Evolutionary conservation across 805 yeast species (phyloP), one percentile per base, ranked within the genome.

Genomic region (Saccharomycopsis microspora): DNA sequence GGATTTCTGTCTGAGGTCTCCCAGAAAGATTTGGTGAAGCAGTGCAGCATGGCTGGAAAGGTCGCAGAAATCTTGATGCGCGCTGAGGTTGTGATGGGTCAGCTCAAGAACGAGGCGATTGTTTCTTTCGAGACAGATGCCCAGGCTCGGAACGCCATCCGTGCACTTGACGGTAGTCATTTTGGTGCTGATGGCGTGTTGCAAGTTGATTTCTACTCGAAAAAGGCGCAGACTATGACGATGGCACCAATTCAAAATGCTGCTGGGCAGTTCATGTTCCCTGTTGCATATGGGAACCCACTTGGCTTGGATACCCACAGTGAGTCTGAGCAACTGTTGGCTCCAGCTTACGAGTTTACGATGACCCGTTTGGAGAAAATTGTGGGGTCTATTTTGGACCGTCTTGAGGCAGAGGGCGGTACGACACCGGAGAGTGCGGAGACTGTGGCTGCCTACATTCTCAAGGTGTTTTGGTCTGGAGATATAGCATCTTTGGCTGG

Each of bases 401-500:
- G 19, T 19, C 19, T 19, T 19, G 19, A 19, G 19, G 19, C 19
- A 19, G 19, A 19, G 19, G 19, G 19, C 19, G 19, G 19, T 19
- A 19, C 19, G 2, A 19, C 19, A 19, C 19, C 19, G 19, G 27
- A 31, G 5, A 42, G 38, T 31, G 32, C 42, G 19, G 35, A 43
- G 3, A 11, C 43, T 32, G 59, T 69, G 36, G 44, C 64, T 6
- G 63, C 63, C n/a, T 65, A 64, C 49, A 60, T 69, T 39, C 49
- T 66, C 41, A 66, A 66, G 32, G 60, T 61, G 0, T 64, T 57
- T 46, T 68, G 70, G 67, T 48, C 53, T 9, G 58, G 61, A n/a
- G 62, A 69, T 45, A 30, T 55, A 3, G 48, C 48, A 28, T 19
- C 38, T 7, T 29, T 52, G 8, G 32, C 34, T 8, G 38, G 30